Evolutionary conservation across 2,329 filamentous ascomycete genomes (phyloP), one percentile per base, ranked within the genome.

Genomic region (Cordyceps pruinosa): DNA sequence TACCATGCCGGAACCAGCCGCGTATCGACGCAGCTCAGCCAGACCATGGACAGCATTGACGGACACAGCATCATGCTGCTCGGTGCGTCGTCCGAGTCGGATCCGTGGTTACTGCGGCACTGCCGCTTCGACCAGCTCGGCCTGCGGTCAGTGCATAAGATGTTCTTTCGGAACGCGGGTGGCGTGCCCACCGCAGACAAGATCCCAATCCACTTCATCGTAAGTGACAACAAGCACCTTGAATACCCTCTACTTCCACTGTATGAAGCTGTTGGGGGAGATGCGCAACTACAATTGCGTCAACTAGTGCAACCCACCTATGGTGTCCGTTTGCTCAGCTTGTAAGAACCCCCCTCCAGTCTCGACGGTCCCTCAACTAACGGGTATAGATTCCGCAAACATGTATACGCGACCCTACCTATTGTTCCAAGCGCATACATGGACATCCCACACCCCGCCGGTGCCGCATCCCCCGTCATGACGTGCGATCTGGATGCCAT

Each of bases 151-250:
- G 70, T 72, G 28, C 66, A 71, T 58, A 68, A 68, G 50, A 62
- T 72, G 9, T 68, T 71, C 56, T 67, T 70, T 54, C 68, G 70
- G n/a, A 70, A 72, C 59, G 70, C 68, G 5, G 70, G 70, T 2
- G 70, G 70, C 9, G 68, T 72, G 19, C 70, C 69, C 1, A 67
- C 66, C 2, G 60, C 61, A 2, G 68, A 69, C 7, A 63, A 66
- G 54, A 70, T 72, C 5, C 70, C 70, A 1, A 64, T 71, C 3
- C 70, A 69, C 49, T 63, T 64, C 30, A 42, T 62, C 15, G 42
- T 63, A 1, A 61, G 54, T 19, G 53, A 58, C 10, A 58, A 64
- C 7, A 52, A 58, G 50, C 53, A 54, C 19, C 37, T 44, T 2
- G 21, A 19, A 1, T 30, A 60, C n/a, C 51, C 44, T 15, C 34